Percentiles rank a stretch among this genome's conserved stretches.
Conservation (phyloP, 495 filamentous ascomycete genomes). For the Penicillium herquei region DNA sequence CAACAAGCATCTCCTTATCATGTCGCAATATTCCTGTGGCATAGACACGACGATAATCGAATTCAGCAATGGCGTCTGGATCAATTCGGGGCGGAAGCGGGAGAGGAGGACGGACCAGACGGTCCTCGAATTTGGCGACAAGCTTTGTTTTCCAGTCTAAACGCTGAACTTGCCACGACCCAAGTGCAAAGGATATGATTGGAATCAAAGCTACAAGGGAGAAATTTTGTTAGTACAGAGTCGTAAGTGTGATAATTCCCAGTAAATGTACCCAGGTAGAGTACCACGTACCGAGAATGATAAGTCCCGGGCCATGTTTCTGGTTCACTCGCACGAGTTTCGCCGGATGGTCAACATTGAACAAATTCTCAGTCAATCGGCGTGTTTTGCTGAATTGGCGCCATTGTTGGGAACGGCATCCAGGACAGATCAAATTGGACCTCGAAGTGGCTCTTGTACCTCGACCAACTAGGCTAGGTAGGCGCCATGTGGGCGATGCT, state of each 20-base stretch:
- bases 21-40: constrained; percentile 76
- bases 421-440: constrained; percentile 35
- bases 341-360: constrained; percentile 82
- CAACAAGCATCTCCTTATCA: constrained; percentile 93
- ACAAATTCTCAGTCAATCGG: constrained; percentile 36
- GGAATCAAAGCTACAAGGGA: constrained; percentile 76
- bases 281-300: constrained; percentile 63
- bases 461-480: constrained; percentile 20
- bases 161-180: constrained; percentile 94
- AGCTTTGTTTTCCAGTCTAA: constrained; percentile 91
- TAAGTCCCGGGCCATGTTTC: constrained; percentile 77
- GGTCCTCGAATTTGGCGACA: constrained; percentile 86
- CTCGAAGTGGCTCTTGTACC: constrained; percentile 21
- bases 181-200: constrained; percentile 83
- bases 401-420: constrained; percentile 40
- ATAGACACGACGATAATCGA: constrained; percentile 85
- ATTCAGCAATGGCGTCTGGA: constrained; percentile 73
- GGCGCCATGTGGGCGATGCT: constrained; percentile 19
- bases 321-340: constrained; percentile 68
- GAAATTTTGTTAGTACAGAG: neutral
- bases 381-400: constrained; percentile 28
- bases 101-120: constrained; percentile 78
- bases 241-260: neutral
- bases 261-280: neutral
- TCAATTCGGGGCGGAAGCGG: constrained; percentile 84